These are phyloP conservation scores for Colletotrichum viniferum DNA, from an alignment of 2,329 filamentous ascomycete species.

Conservation along the genomic window DNA sequence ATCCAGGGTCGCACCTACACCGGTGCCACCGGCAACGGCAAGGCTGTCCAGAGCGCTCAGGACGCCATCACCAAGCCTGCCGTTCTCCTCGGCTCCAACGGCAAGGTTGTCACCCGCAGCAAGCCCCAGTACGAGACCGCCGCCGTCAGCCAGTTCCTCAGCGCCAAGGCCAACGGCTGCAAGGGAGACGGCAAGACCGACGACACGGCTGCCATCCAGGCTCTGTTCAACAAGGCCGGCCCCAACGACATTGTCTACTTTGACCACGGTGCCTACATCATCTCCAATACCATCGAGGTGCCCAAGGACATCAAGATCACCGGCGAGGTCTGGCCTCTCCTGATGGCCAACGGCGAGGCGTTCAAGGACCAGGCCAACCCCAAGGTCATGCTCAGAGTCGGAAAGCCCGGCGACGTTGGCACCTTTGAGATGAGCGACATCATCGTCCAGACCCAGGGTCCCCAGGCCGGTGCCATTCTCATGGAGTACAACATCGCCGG, in stretches of 20 bases:
- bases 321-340: conserved; percentile 88
- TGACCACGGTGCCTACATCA: conserved; percentile 74
- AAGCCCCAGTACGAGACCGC: conserved; percentile 87
- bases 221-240: conserved; percentile 71
- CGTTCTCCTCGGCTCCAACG: conserved; percentile 64
- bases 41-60: conserved; percentile 64
- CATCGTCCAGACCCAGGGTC: conserved; percentile 82
- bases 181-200: conserved; percentile 88
- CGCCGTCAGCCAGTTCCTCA: conserved; percentile 74
- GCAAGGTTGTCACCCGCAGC: conserved; percentile 79
- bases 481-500: conserved; percentile 89
- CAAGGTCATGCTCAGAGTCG: conserved; percentile 84
- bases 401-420: conserved; percentile 76
- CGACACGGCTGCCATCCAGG: conserved; percentile 85
- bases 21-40: conserved; percentile 41
- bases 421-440: conserved; percentile 87
- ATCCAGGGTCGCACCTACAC: conserved; percentile 79
- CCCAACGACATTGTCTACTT: conserved; percentile 74
- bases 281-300: conserved; percentile 72
- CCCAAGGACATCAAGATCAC: conserved; percentile 85
- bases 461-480: conserved; percentile 85
- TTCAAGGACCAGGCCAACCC: conserved; percentile 81
- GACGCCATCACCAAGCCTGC: conserved; percentile 66
- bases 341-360: conserved; percentile 78
- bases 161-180: conserved; percentile 81